Percentiles rank a stretch among this genome's conserved stretches.
These are phyloP conservation scores for Dianthus caryophyllus DNA, from an alignment of 148 eudicot genomes.

Conservation along the genomic window DNA sequence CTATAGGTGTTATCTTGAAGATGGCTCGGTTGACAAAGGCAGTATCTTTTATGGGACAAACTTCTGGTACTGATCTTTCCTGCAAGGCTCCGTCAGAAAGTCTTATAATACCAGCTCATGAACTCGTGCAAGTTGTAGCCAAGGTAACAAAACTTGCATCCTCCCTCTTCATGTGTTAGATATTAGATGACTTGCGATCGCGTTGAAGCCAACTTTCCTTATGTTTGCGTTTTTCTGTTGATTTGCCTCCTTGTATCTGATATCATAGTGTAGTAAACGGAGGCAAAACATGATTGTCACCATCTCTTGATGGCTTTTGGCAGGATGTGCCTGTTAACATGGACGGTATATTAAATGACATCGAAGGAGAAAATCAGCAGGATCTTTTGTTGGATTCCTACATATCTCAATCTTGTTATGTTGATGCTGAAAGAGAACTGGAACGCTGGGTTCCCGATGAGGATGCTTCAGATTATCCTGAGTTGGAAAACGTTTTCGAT, in stretches of 20 bases:
- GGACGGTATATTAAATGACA: slow-evolving; percentile 55
- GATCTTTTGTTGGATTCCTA: slow-evolving; percentile 80
- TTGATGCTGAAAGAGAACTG: slow-evolving; percentile 68
- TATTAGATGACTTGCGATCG: neutral
- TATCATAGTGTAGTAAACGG: neutral
- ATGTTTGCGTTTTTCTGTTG: neutral
- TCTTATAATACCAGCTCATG: slow-evolving; percentile 67
- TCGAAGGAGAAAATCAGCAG: slow-evolving; percentile 48
- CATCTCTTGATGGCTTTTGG: slow-evolving; percentile 16
- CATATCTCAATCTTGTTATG: slow-evolving; percentile 75
- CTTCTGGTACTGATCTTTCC: slow-evolving; percentile 36
- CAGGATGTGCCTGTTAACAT: slow-evolving; percentile 74
- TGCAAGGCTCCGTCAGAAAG: slow-evolving; percentile 61
- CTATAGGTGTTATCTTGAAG: slow-evolving; percentile 71
- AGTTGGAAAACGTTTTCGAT: slow-evolving; percentile 72
- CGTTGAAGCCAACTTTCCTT: neutral
- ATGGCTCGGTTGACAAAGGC: slow-evolving; percentile 72
- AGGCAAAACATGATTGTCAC: neutral
- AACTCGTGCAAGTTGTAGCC: slow-evolving; percentile 80
- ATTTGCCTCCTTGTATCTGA: neutral
- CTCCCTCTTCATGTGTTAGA: neutral
- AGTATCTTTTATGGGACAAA: slow-evolving; percentile 48
- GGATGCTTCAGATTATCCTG: slow-evolving; percentile 58
- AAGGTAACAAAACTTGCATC: slow-evolving; percentile 44
- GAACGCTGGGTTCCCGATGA: slow-evolving; percentile 90